Evolutionary conservation across 805 yeast genomes (phyloP), one percentile per base, ranked within the genome.

Genomic region (Barnettozyma botsteinii): DNA sequence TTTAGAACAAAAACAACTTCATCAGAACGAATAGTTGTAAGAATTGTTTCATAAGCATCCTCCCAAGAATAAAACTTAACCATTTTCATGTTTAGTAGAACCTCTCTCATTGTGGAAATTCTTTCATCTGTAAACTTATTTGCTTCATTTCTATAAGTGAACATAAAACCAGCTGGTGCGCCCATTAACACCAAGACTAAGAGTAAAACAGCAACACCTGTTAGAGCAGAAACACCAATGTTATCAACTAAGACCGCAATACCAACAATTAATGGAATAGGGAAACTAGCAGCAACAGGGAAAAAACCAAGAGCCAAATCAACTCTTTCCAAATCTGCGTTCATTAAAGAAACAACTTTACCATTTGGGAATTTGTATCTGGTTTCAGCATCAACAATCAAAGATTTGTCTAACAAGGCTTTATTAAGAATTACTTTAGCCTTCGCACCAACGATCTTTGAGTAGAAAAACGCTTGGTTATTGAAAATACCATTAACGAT

Each of bases 41-140:
- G 69, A 32, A 70, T 59, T 8, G 66, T 59, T 33, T 67, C 64
- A 56, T 83, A 86, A 1, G 95, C 85, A n/a, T 67, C 68, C 62
- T 86, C 95, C 95, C 95, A 85, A 3, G 89, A 79, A 56, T 85
- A 86, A 57, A 71, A 81, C 62, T 85, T 85, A 60, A 85, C 81
- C 56, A 81, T 70, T 49, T 75, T 78, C 61, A 80, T 70, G 50
- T 75, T 70, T 46, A 67, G 69, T 43, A 80, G 60, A 11, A 78
- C 70, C 52, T 80, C 85, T 49, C 79, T 73, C 45, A 78, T 69
- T 47, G 65, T 62, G 35, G 66, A 61, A 12, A 82, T 78, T 49
- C 94, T 70, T 22, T 63, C 53, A 57, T 84, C 93, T 13, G 87
- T 82, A 49, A 59, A 69, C 10, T 64, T 60, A 45, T 75, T 74